Evolutionary conservation across 2,329 filamentous ascomycete genomes (phyloP), one percentile per base, ranked within the genome.

Genomic region (Xylaria sp.): DNA sequence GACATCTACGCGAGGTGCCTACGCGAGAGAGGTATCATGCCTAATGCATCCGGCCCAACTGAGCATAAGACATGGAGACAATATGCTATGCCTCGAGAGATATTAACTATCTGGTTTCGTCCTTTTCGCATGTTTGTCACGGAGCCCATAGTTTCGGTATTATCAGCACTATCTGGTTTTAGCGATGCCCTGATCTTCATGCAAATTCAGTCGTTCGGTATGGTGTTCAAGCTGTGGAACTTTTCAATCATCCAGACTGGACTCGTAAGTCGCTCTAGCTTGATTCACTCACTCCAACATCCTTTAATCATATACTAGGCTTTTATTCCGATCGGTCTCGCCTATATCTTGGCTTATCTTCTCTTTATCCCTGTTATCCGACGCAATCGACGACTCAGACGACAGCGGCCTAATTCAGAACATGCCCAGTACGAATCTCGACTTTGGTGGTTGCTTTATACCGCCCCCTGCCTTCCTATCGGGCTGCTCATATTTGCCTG

Each of bases 151-250:
- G 87, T 90, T 20, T 77, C 85, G 42, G 84, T 82, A 61, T 79
- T 90, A 3, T 90, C 87, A 3, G 78, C 87, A 1, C 80, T 90
- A 49, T 86, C 83, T 61, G 87, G 87, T 39, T 90, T 90, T 80
- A 85, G 82, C 71, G 88, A 90, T 72, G 86, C 87, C 1, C 79
- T 90, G 49, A 89, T 90, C 73, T 90, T 90, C 79, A 89, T 87
- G 79, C 89, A 89, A 76, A 83, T 90, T 44, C 86, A 90, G 73
- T 87, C 85, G 0, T 89, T 89, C 67, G 77, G 80, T 1, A 81
- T 86, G 0, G 88, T 91, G 3, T 89, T 89, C 69, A 76, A 81
- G 47, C 83, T 89, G 68, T 90, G 86, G 85, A 72, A 80, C 31
- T 90, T 91, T 76, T 78, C 80, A 42, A 80, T 79, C 15, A 67